phyloP scores from a whole-genome alignment of 257 asterid genomes.

The Gentiana straminea region DNA sequence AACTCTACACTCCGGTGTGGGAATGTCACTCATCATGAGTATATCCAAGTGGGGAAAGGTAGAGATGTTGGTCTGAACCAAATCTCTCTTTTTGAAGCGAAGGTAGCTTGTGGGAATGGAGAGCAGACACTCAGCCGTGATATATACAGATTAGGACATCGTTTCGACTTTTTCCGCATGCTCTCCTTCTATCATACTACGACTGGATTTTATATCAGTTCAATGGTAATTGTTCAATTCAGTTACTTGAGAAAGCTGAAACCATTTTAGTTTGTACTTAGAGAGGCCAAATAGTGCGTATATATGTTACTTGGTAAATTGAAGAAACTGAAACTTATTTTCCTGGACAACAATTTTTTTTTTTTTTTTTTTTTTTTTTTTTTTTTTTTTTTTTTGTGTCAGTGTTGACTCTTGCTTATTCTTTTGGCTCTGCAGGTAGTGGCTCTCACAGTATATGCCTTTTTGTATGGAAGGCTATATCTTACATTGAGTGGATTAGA shows the following conservation, averaged over 20 bases:
- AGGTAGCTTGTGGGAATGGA: conserved; percentile 96
- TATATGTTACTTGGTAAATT: too few relatives aligned
- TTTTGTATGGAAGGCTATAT: conserved; percentile 76
- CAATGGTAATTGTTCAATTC: conserved; percentile 51
- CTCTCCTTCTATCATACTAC: conserved; percentile 74
- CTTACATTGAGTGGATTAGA: conserved; percentile 88
- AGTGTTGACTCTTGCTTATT: conserved; percentile 1
- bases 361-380: too few relatives aligned
- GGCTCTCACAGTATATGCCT: conserved; percentile 81
- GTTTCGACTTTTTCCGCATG: conserved; percentile 97
- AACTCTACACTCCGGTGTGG: conserved; percentile 87
- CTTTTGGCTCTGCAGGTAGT: conserved; percentile 50
- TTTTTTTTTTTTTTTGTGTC: background rate
- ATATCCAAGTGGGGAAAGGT: conserved; percentile 93
- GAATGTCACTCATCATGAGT: conserved; percentile 86
- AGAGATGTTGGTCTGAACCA: conserved; percentile 97
- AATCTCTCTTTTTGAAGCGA: conserved; percentile 92
- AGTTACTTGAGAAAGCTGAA: too few relatives aligned
- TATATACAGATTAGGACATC: conserved; percentile 88
- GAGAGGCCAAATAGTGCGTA: too few relatives aligned
- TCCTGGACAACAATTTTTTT: too few relatives aligned
- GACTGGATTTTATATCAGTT: conserved; percentile 81
- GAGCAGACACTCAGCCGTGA: conserved; percentile 96
- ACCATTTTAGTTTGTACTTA: too few relatives aligned
- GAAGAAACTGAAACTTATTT: too few relatives aligned